Conservation (phyloP, 257 asterid species). For the Penstemon davidsonii region DNA sequence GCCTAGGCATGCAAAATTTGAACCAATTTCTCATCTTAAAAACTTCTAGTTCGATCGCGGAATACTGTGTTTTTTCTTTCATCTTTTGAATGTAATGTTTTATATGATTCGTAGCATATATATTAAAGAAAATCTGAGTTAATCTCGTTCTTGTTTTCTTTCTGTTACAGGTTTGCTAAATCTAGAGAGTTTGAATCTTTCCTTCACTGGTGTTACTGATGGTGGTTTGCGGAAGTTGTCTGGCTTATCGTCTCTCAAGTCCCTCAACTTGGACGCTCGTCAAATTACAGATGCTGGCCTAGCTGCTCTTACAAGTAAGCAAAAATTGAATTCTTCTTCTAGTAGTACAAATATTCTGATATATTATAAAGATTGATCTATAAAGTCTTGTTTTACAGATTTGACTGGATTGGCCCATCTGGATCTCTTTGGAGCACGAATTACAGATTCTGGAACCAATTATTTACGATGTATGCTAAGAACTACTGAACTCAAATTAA, state of each 20-base stretch:
- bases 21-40: neutral
- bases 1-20: neutral
- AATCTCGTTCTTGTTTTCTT: neutral
- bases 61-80: neutral
- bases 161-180: slow-evolving; percentile 48
- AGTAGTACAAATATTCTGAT: neutral
- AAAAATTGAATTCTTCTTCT: neutral
- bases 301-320: slow-evolving; percentile 86
- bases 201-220: slow-evolving; percentile 87
- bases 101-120: neutral
- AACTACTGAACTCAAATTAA: neutral
- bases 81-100: neutral
- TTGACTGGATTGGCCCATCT: slow-evolving; percentile 88
- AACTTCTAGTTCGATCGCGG: neutral
- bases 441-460: slow-evolving; percentile 87
- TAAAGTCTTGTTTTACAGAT: slow-evolving; percentile 44
- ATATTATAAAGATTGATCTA: too few species aligned
- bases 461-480: slow-evolving; percentile 57
- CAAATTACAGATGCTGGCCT: slow-evolving; percentile 94
- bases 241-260: slow-evolving; percentile 77
- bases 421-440: slow-evolving; percentile 98
- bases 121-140: neutral
- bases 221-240: slow-evolving; percentile 78
- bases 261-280: slow-evolving; percentile 86
- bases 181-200: slow-evolving; percentile 81